Percentiles rank a stretch among this genome's conserved stretches.
Evolutionary conservation across 768 basidiomycete genomes (phyloP).

Genomic region (Tulasnella sp.): DNA sequence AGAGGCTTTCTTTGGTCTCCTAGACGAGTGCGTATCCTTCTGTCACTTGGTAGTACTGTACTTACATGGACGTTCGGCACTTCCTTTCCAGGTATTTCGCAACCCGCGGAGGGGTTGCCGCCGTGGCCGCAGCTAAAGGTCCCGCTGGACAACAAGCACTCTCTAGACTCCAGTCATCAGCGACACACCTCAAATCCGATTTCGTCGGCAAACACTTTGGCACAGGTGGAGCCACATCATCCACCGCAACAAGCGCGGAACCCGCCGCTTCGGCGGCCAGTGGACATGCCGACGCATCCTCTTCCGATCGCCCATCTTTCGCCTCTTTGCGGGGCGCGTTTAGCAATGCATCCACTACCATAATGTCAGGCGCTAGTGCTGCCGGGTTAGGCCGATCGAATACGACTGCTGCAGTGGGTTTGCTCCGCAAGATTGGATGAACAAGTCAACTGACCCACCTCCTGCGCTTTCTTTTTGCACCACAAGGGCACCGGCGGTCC

Average conservation of each 20-base stretch:
- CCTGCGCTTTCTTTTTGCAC: neutral
- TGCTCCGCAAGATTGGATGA: neutral
- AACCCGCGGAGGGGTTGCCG: slow-evolving; percentile 37
- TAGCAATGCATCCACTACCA: neutral
- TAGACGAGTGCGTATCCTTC: slow-evolving; percentile 58
- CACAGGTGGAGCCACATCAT: neutral
- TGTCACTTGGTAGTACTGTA: neutral
- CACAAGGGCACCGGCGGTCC: neutral
- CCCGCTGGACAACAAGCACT: slow-evolving; percentile 8
- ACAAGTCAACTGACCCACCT: neutral
- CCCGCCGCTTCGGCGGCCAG: neutral
- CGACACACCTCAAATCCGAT: slow-evolving; percentile 1
- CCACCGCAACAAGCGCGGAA: neutral
- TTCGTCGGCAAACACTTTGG: neutral
- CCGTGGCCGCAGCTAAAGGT: slow-evolving; percentile 14
- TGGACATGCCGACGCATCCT: neutral
- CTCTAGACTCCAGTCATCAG: neutral
- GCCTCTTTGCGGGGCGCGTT: slow-evolving; percentile 6
- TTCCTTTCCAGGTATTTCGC: slow-evolving; percentile 55
- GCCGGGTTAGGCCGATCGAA: slow-evolving; percentile 2
- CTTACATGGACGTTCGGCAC: neutral
- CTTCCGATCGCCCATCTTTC: slow-evolving; percentile 9
- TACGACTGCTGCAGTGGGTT: neutral
- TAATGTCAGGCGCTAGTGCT: neutral
- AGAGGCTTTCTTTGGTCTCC: slow-evolving; percentile 68